A percentile compares a stretch with the other conserved stretches of the same genome.
Conservation (phyloP, 345 rosid species). For the Boechera retrofracta region DNA sequence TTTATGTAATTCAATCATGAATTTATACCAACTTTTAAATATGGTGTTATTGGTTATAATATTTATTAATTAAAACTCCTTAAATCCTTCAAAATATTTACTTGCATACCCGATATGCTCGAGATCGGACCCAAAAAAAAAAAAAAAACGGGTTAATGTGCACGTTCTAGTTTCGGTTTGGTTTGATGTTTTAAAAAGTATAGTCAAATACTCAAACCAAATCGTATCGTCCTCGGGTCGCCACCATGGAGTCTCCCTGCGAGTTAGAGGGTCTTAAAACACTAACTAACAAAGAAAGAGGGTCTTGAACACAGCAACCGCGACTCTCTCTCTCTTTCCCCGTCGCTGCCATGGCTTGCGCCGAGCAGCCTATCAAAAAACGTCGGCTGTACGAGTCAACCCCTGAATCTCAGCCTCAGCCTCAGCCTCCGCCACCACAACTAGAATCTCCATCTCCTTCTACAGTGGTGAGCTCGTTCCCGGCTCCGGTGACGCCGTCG, state of each 20-base stretch:
- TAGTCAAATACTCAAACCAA: constrained; percentile 21
- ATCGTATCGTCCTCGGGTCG: constrained; percentile 2
- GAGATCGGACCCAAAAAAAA: no score
- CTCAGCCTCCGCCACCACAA: constrained; percentile 33
- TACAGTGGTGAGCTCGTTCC: constrained; percentile 39
- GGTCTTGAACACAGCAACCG: neutral
- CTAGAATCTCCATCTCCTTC: constrained; percentile 42
- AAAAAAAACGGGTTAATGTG: no score
- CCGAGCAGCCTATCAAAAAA: constrained; percentile 95
- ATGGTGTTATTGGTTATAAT: no score
- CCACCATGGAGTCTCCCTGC: neutral
- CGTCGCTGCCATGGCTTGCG: constrained; percentile 56
- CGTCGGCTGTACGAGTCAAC: constrained; percentile 68
- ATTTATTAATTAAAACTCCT: no score
- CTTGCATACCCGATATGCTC: neutral
- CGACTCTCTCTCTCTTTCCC: constrained; percentile 20
- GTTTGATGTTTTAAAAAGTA: neutral
- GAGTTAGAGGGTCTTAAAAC: neutral
- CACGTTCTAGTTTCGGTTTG: neutral
- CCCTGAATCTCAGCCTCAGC: constrained; percentile 37
- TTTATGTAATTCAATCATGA: neutral
- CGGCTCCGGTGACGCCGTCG: constrained; percentile 63
- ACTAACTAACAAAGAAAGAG: neutral
- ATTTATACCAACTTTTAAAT: neutral
- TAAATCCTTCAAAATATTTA: no score